phyloP scores from a whole-genome alignment of 1,139 yeast species.

The Geotrichum candidum region DNA sequence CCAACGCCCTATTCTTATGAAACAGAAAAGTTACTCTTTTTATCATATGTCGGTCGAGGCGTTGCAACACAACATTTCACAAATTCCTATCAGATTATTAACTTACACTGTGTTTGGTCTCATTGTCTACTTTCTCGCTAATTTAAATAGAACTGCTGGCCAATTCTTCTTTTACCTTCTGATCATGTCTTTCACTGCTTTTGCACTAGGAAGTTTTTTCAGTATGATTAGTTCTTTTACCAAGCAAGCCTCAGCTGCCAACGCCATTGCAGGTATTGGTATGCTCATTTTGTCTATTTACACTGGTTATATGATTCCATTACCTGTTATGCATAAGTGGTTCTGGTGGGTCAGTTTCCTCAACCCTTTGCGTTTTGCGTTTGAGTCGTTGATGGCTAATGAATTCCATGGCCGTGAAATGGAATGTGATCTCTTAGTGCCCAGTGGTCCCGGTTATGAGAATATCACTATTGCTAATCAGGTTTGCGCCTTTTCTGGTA shows the following conservation, averaged over 20 bases:
- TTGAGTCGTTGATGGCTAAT: slow-evolving; percentile 52
- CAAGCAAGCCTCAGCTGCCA: slow-evolving; percentile 49
- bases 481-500: slow-evolving; percentile 46
- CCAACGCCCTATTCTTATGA: slow-evolving; percentile 53
- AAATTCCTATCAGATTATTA: slow-evolving; percentile 51
- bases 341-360: slow-evolving; percentile 56
- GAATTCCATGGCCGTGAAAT: slow-evolving; percentile 50
- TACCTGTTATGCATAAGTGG: slow-evolving; percentile 57
- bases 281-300: slow-evolving; percentile 53
- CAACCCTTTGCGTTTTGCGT: slow-evolving; percentile 53
- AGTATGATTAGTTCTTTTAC: slow-evolving; percentile 55
- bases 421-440: slow-evolving; percentile 44
- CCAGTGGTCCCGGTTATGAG: slow-evolving; percentile 48
- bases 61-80: slow-evolving; percentile 49
- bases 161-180: slow-evolving; percentile 54
- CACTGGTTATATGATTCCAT: slow-evolving; percentile 53
- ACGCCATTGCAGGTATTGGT: slow-evolving; percentile 59
- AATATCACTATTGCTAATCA: slow-evolving; percentile 38
- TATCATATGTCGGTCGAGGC: slow-evolving; percentile 68
- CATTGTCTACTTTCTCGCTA: slow-evolving; percentile 54
- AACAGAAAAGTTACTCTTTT: slow-evolving; percentile 57
- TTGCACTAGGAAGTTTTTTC: slow-evolving; percentile 47
- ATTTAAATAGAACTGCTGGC: slow-evolving; percentile 52
- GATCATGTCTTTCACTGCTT: slow-evolving; percentile 39
- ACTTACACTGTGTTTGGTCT: slow-evolving; percentile 44